Base-by-base conservation (phyloP, 495 filamentous ascomycete species). In the Thozetella sp. region DNA sequence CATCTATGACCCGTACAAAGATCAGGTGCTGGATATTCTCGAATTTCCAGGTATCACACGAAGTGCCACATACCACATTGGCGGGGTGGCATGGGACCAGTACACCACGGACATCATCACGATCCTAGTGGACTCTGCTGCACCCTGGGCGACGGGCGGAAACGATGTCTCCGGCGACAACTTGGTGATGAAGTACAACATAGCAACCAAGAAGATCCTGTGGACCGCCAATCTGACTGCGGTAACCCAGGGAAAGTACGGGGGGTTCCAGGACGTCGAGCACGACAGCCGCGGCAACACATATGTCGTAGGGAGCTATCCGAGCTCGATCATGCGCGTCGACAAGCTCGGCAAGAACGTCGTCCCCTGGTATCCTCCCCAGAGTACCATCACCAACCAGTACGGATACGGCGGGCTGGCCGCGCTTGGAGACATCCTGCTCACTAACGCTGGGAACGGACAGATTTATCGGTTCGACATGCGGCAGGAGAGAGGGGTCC, bases 231-330 rank as follows among this genome's bases (percentile, higher is more conserved):
- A 71, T 61, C 24, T 74, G 25, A 74, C 70, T 2, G 54, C 53
- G 19, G 22, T 68, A 9, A 67, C 53, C 13, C 55, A 55, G 9
- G 63, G 63, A 0, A 46, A 56, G 17, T 74, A 71, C 56, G 70
- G 72, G 25, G 72, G 68, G 6, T 67, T 67, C 3, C 69, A 69
- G 56, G 73, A 76, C 55, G 63, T 74, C 25, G 70, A 71, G 23
- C 63, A 63, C 51, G 73, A 76, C 30, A 40, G 26, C 2, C 50
- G 58, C 12, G 69, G 71, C 0, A 70, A 76, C 62, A 66, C 71
- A 22, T 76, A 74, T 58, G 59, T 72, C 15, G 64, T 72, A 2
- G 71, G 73, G 25, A 74, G 63, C 0, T 72, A 62, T 27, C 73
- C 73, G 0, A 64, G 71, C 1, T 68, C 63, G 11, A 61, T 76